phyloP scores from a whole-genome alignment of 345 rosid species.

The Corymbia maculata region DNA sequence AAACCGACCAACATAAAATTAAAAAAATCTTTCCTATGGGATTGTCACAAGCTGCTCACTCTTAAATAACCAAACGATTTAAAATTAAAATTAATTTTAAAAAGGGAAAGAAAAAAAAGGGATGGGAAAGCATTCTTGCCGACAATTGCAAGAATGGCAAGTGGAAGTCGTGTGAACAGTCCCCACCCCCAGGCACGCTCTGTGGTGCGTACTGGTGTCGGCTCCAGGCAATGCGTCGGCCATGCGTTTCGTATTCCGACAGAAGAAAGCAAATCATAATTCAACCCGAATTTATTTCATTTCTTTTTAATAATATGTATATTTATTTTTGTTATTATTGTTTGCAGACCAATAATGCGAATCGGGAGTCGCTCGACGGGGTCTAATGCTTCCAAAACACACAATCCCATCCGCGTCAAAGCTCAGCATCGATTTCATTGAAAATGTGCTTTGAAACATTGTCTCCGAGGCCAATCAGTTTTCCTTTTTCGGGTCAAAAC shows the following conservation, averaged over 20 bases:
- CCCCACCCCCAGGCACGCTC: neutral
- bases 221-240: neutral
- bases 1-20: no score
- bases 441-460: neutral
- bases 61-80: neutral
- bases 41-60: neutral
- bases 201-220: neutral
- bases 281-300: neutral
- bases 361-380: neutral
- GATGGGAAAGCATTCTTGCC: neutral
- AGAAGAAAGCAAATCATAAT: neutral
- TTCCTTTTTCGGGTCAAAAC: neutral
- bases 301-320: no score
- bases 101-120: neutral
- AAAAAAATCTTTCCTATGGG: neutral
- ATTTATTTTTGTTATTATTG: neutral
- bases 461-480: neutral
- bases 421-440: neutral
- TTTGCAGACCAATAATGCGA: neutral
- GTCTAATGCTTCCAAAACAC: neutral
- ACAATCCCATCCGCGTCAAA: neutral
- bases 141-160: neutral
- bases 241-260: neutral
- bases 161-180: neutral
- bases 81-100: neutral